Evolutionary conservation across 768 basidiomycete species (phyloP).

Genomic region (Cyathus striatus): DNA sequence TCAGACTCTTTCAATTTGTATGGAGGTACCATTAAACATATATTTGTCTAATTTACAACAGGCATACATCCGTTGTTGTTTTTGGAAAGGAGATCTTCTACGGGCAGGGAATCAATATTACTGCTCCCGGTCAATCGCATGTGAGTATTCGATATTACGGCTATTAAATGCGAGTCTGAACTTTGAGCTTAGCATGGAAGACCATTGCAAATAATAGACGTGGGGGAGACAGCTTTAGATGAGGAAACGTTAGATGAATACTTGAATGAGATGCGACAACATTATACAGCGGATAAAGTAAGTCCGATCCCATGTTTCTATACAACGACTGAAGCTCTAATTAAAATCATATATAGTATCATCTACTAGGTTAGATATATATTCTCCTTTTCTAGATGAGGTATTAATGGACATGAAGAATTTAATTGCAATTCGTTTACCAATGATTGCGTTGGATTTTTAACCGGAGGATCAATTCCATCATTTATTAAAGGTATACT

Average conservation of each 20-base stretch:
- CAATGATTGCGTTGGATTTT: conserved; percentile 79
- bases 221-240: conserved; percentile 80
- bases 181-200: conserved; percentile 54
- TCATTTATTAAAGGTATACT: conserved; percentile 70
- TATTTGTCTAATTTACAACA: conserved; percentile 24
- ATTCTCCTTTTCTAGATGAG: no score
- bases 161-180: background rate
- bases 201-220: conserved; percentile 64
- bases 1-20: background rate
- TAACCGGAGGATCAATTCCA: conserved; percentile 82
- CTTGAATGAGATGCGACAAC: conserved; percentile 62
- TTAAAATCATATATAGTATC: no score
- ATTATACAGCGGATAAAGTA: conserved; percentile 90
- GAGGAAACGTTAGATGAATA: conserved; percentile 86
- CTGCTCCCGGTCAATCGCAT: conserved; percentile 76
- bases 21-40: background rate
- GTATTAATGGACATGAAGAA: no score
- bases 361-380: conserved; percentile 60
- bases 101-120: conserved; percentile 77
- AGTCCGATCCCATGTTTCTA: conserved; percentile 10
- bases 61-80: conserved; percentile 92
- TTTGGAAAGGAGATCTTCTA: conserved; percentile 87
- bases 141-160: conserved; percentile 37
- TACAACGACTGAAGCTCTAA: conserved; percentile 4
- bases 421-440: conserved; percentile 97